A percentile compares a stretch with the other conserved stretches of the same genome.
These are phyloP conservation scores for Diplodia mutila DNA, from an alignment of 2,329 filamentous ascomycete genomes.

Conservation along the genomic window DNA sequence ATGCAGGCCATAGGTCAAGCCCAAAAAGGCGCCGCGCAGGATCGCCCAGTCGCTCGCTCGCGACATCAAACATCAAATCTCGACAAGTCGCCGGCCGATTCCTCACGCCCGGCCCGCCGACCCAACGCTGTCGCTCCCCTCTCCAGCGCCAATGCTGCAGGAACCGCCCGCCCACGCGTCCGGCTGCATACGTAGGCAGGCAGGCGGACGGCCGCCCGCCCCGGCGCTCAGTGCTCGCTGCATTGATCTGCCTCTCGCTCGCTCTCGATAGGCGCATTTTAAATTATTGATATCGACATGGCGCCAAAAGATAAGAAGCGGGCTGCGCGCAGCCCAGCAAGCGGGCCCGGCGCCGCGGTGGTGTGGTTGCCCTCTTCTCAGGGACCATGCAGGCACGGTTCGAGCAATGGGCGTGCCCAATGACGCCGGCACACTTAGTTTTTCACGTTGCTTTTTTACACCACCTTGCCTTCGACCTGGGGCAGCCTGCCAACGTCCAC, in stretches of 20 bases:
- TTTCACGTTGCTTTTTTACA: background rate
- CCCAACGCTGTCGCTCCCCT: background rate
- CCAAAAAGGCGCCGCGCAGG: conserved; percentile 16
- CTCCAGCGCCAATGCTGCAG: background rate
- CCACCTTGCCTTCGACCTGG: background rate
- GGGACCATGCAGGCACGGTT: conserved; percentile 15
- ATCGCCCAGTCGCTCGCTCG: conserved; percentile 23
- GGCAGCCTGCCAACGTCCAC: background rate
- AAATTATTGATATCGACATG: conserved; percentile 25
- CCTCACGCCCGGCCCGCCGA: background rate
- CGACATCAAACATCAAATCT: conserved; percentile 24
- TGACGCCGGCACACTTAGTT: conserved; percentile 17
- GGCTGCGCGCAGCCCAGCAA: conserved; percentile 1
- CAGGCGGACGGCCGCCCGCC: background rate
- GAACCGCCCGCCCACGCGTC: background rate
- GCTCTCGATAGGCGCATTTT: conserved; percentile 20
- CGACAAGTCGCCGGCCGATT: background rate
- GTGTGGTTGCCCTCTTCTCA: conserved; percentile 11
- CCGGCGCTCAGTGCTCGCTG: background rate
- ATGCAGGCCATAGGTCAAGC: conserved; percentile 7
- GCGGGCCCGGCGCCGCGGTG: conserved; percentile 13
- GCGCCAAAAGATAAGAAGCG: conserved; percentile 22
- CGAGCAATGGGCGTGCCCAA: conserved; percentile 9
- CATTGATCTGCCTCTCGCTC: conserved; percentile 19
- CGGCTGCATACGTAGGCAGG: background rate